These are phyloP conservation scores for Collybia mongolica DNA, from an alignment of 768 basidiomycete species.

Conservation along the genomic window DNA sequence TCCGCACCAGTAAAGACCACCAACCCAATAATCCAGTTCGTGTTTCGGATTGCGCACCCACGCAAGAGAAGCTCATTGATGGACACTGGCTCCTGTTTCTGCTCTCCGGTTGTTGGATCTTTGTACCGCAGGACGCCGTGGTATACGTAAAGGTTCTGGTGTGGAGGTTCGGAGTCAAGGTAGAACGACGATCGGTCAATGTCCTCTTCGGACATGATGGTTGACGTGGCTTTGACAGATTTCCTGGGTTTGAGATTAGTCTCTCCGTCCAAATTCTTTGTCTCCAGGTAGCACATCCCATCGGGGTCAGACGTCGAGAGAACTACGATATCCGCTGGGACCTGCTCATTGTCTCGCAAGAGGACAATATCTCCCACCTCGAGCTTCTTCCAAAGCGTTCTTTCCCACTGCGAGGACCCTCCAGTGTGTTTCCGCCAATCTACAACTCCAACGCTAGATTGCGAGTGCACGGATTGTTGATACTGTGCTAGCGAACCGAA, in stretches of 20 bases:
- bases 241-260: constrained; percentile 92
- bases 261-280: constrained; percentile 97
- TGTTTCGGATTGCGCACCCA: constrained; percentile 88
- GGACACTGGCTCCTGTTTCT: constrained; percentile 67
- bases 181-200: constrained; percentile 83
- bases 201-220: constrained; percentile 84
- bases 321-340: constrained; percentile 94
- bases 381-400: constrained; percentile 98
- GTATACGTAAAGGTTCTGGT: constrained; percentile 90
- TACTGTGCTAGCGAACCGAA: constrained; percentile 47
- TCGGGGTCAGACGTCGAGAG: constrained; percentile 91
- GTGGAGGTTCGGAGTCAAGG: constrained; percentile 91
- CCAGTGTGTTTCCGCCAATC: constrained; percentile 69
- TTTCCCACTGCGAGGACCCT: constrained; percentile 86
- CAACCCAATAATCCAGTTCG: constrained; percentile 90
- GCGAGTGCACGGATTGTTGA: constrained; percentile 57
- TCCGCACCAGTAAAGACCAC: constrained; percentile 93
- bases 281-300: constrained; percentile 93
- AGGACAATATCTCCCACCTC: constrained; percentile 97
- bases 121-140: constrained; percentile 82
- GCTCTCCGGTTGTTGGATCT: constrained; percentile 47
- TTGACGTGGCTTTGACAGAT: constrained; percentile 71
- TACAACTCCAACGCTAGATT: constrained; percentile 68
- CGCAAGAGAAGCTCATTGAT: constrained; percentile 94
- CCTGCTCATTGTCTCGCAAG: constrained; percentile 90